Percentiles rank a stretch among this genome's conserved stretches.
phyloP scores from a whole-genome alignment of 2,329 filamentous ascomycete species.

The Ceratocystis harringtonii region DNA sequence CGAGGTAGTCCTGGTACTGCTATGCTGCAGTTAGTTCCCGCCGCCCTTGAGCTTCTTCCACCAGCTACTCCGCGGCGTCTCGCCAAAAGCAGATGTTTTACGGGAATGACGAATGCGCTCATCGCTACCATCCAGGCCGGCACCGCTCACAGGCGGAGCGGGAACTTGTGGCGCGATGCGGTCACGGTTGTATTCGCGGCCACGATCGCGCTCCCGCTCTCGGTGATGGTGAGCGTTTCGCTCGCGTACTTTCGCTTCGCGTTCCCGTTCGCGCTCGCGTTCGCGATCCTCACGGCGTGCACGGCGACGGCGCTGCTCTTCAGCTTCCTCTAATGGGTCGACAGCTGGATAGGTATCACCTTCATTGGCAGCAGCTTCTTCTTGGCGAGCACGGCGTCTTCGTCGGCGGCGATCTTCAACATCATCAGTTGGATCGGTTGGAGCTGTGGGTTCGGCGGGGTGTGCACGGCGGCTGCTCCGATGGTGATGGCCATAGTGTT shows the following conservation, averaged over 20 bases:
- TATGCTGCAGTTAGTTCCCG: conserved; percentile 16
- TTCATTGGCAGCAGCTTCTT: conserved; percentile 30
- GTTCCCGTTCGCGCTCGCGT: conserved; percentile 23
- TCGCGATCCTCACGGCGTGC: conserved; percentile 31
- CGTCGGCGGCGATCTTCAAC: background rate
- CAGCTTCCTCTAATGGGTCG: conserved; percentile 23
- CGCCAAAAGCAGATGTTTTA: conserved; percentile 27
- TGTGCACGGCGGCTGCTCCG: conserved; percentile 24
- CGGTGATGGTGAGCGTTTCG: conserved; percentile 1
- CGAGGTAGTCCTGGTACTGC: background rate
- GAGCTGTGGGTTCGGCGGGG: conserved; percentile 15
- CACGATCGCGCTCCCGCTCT: background rate
- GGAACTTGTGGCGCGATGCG: conserved; percentile 19
- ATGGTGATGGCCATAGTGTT: conserved; percentile 29
- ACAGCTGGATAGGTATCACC: conserved; percentile 23
- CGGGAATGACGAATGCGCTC: conserved; percentile 29
- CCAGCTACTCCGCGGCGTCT: conserved; percentile 40
- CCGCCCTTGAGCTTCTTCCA: conserved; percentile 41
- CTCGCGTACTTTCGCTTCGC: background rate
- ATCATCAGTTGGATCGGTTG: conserved; percentile 17
- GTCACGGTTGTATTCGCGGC: conserved; percentile 23
- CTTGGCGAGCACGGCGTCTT: conserved; percentile 20
- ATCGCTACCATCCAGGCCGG: conserved; percentile 30
- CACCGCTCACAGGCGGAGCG: conserved; percentile 19
- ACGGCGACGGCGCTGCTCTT: conserved; percentile 31